Evolutionary conservation across 768 basidiomycete species (phyloP).

Genomic region (Lentinula guzmanii): DNA sequence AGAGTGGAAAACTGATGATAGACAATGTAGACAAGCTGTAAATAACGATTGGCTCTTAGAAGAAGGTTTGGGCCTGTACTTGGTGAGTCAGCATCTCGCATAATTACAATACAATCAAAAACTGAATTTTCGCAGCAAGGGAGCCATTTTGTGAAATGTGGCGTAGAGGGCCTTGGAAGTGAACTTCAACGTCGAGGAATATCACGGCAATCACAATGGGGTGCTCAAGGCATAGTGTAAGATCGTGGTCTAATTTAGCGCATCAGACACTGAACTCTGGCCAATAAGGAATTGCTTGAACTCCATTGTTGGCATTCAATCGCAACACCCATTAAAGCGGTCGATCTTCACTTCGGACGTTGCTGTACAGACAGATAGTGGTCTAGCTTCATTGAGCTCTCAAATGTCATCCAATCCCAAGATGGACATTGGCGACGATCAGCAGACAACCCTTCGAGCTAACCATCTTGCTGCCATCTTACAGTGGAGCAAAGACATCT

Average conservation of each 20-base stretch:
- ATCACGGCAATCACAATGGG: slow-evolving; percentile 63
- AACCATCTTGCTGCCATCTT: slow-evolving; percentile 63
- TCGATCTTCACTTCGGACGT: slow-evolving; percentile 53
- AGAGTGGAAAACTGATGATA: not conserved
- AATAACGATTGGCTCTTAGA: slow-evolving; percentile 69
- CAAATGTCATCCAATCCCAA: slow-evolving; percentile 22
- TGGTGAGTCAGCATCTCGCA: slow-evolving; percentile 29
- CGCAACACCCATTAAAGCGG: slow-evolving; percentile 45
- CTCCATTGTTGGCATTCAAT: slow-evolving; percentile 34
- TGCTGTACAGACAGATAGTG: slow-evolving; percentile 56
- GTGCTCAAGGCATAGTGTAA: slow-evolving; percentile 67
- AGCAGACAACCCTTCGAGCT: slow-evolving; percentile 52
- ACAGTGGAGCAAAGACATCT: slow-evolving; percentile 72
- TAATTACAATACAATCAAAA: not conserved
- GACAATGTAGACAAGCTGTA: slow-evolving; percentile 36
- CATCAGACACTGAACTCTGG: not conserved
- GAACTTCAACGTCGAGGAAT: slow-evolving; percentile 67
- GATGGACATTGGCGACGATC: slow-evolving; percentile 38
- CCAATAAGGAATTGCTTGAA: slow-evolving; percentile 42
- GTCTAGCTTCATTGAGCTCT: slow-evolving; percentile 20
- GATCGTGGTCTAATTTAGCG: slow-evolving; percentile 15
- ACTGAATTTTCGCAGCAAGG: slow-evolving; percentile 45
- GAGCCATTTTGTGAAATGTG: slow-evolving; percentile 58
- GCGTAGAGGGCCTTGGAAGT: slow-evolving; percentile 58
- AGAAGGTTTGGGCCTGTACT: slow-evolving; percentile 63